These are phyloP conservation scores for Suillus occidentalis DNA, from an alignment of 768 basidiomycete species.

Conservation along the genomic window DNA sequence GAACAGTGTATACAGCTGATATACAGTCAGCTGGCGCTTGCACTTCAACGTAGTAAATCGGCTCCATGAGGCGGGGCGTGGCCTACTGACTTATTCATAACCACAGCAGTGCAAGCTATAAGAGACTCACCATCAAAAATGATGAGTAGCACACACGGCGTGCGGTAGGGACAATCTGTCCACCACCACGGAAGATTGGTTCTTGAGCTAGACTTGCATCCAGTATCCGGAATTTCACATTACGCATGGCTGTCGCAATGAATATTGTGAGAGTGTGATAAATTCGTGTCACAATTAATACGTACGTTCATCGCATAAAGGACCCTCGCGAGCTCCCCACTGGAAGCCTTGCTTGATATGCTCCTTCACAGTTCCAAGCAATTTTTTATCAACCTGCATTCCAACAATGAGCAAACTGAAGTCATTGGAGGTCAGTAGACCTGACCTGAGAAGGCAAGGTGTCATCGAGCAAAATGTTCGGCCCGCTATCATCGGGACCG, in stretches of 20 bases:
- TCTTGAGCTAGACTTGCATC: constrained; percentile 92
- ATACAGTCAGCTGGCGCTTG: constrained; percentile 99
- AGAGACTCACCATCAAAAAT: constrained; percentile 84
- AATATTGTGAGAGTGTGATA: background rate
- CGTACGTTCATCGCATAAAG: constrained; percentile 97
- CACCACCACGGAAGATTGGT: constrained; percentile 96
- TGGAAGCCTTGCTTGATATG: constrained; percentile 99
- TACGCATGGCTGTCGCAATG: constrained; percentile 78
- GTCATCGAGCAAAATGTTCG: constrained; percentile 93
- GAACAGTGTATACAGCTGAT: constrained; percentile 96
- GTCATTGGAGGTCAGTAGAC: background rate
- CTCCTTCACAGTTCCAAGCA: constrained; percentile 86
- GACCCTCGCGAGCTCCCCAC: constrained; percentile 98
- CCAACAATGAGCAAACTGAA: constrained; percentile 4
- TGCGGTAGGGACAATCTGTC: constrained; percentile 99
- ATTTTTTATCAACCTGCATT: constrained; percentile 85
- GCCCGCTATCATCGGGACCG: constrained; percentile 93
- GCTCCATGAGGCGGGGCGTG: constrained; percentile 93
- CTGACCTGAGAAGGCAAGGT: constrained; percentile 89
- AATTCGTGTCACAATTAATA: constrained; percentile 20
- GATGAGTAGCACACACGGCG: constrained; percentile 98
- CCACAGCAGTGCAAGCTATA: constrained; percentile 6
- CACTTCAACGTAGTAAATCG: constrained; percentile 99
- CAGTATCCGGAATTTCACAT: constrained; percentile 95
- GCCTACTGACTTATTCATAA: constrained; percentile 52